Evolutionary conservation across 83 land plant genomes (phyloP).

Genomic region (Thuja plicata): DNA sequence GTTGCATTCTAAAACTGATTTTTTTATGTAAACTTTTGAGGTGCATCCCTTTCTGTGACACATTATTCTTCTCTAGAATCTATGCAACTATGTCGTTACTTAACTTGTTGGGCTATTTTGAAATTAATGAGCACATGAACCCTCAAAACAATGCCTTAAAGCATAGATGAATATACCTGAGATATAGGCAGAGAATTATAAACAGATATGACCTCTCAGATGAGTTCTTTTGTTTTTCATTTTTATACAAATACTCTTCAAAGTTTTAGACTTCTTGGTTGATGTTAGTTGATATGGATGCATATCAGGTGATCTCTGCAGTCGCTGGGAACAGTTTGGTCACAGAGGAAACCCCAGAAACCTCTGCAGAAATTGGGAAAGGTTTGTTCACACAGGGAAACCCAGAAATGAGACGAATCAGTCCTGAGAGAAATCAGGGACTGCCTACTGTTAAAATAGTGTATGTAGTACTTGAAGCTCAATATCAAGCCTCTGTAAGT

Average conservation of each 20-base stretch:
- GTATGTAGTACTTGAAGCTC: conserved; percentile 99
- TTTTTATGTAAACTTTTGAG: background rate
- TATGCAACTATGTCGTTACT: background rate
- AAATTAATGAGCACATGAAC: background rate
- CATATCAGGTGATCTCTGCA: conserved; percentile 50
- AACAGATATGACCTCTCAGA: background rate
- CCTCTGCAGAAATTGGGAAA: conserved; percentile 57
- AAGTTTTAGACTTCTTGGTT: background rate
- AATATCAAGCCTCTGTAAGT: conserved; percentile 94
- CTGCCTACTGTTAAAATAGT: conserved; percentile 90
- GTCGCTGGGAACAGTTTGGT: conserved; percentile 84
- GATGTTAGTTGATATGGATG: background rate
- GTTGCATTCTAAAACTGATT: background rate
- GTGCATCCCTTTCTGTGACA: background rate
- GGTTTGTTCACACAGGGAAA: conserved; percentile 92
- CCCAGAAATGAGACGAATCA: conserved; percentile 88
- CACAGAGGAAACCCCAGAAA: conserved; percentile 79
- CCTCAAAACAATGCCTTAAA: background rate
- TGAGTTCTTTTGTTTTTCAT: background rate
- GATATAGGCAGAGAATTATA: background rate
- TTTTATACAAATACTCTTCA: background rate
- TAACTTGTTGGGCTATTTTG: background rate
- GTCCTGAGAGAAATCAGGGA: conserved; percentile 57
- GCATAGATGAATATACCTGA: background rate
- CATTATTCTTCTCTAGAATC: background rate